Base-by-base conservation (phyloP, 176 grass and related monocot species). In the Zizania latifolia region DNA sequence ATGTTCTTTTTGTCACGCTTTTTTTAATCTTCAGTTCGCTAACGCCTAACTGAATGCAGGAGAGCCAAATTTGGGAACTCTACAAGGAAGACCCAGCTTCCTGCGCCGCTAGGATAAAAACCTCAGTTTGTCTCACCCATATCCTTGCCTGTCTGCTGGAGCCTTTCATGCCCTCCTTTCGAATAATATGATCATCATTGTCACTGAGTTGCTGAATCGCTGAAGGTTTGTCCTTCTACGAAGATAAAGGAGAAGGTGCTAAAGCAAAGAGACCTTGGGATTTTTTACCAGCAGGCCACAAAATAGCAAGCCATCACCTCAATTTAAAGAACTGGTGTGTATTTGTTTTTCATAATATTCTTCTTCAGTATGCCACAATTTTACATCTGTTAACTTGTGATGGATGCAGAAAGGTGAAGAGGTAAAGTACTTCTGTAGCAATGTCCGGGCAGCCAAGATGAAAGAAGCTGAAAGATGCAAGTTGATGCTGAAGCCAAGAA, bases 21-120 rank as follows among this genome's bases (percentile, higher is more conserved):
- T n/a, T n/a, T n/a, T n/a, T n/a, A n/a, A n/a, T n/a, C n/a, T n/a
- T n/a, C n/a, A n/a, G n/a, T n/a, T n/a, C n/a, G n/a, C n/a, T n/a
- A n/a, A n/a, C n/a, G n/a, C n/a, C n/a, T n/a, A n/a, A 80, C 60
- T 81, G 38, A 63, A 34, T 90, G 10, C 71, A 93, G 94, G 90
- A 90, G 56, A 86, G 88, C 74, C 93, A 93, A 58, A 93, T 91
- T 89, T 93, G 88, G 94, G 91, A 77, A 73, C 88, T 91, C 68
- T 93, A 83, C 68, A 89, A 93, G 76, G 90, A 93, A 83, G 90
- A 97, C 66, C 74, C 50, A 77, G 58, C 64, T 63, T 33, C 61
- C 64, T 97, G 90, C 78, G 88, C 86, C 28, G 77, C 91, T 78
- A 90, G 93, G 69, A 87, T 93, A 81, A 97, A 92, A 81, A 92